A percentile compares a stretch with the other conserved stretches of the same genome.
These are phyloP conservation scores for Hyphopichia burtonii DNA, from an alignment of 1,139 yeast species.

Conservation along the genomic window DNA sequence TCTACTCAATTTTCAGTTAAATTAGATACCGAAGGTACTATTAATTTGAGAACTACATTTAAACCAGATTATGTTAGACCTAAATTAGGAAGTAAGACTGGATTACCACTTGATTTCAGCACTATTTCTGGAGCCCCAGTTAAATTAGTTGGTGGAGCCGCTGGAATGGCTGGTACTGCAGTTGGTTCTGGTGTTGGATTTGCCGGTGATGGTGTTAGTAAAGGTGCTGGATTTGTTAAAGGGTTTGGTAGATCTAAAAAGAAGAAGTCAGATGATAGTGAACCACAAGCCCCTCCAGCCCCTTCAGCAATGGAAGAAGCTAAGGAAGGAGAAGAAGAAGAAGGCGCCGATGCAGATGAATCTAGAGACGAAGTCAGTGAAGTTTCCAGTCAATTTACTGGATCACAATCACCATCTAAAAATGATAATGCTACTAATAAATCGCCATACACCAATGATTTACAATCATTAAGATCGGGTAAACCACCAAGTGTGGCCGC, in stretches of 20 bases:
- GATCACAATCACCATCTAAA: constrained; percentile 3
- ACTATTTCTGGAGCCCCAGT: constrained; percentile 47
- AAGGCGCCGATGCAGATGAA: constrained; percentile 6
- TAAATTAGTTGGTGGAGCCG: constrained; percentile 46
- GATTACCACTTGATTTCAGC: constrained; percentile 40
- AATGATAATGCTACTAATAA: constrained; percentile 6
- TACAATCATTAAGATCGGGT: constrained; percentile 25
- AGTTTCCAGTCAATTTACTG: constrained; percentile 3
- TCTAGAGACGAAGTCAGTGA: constrained; percentile 1
- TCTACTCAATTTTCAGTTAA: constrained; percentile 46
- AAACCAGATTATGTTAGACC: constrained; percentile 71
- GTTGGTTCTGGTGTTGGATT: constrained; percentile 28
- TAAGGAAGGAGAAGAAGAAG: constrained; percentile 3
- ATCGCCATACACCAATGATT: constrained; percentile 19
- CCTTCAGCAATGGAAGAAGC: background rate
- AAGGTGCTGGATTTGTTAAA: constrained; percentile 43
- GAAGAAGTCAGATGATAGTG: constrained; percentile 4
- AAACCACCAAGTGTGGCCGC: constrained; percentile 15
- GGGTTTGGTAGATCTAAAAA: constrained; percentile 27
- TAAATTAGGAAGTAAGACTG: constrained; percentile 38
- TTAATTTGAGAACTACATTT: constrained; percentile 54
- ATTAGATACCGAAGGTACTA: constrained; percentile 61
- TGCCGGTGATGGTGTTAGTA: constrained; percentile 45
- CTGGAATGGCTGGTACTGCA: constrained; percentile 32
- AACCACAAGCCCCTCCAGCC: constrained; percentile 1